These are phyloP conservation scores for Apiotrichum mycotoxinovorans DNA, from an alignment of 1,284 basidiomycete genomes.

Conservation along the genomic window DNA sequence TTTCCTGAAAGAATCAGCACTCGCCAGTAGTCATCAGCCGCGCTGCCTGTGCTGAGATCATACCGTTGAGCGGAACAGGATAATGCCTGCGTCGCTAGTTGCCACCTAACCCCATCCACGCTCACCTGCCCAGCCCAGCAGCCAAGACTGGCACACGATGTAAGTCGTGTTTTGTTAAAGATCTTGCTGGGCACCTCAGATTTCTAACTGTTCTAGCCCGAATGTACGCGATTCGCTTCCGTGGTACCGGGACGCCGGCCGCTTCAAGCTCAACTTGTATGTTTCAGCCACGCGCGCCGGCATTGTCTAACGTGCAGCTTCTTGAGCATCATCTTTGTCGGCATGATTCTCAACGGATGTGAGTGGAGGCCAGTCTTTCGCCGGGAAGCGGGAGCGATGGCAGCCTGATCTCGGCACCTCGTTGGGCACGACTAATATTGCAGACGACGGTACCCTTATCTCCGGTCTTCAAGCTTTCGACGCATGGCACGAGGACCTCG, in stretches of 20 bases:
- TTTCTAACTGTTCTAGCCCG: conserved; percentile 24
- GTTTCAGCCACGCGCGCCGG: conserved; percentile 7
- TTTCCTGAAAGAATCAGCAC: background rate
- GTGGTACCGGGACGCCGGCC: conserved; percentile 48
- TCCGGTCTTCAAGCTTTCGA: conserved; percentile 48
- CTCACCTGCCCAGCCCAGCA: conserved; percentile 27
- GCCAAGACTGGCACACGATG: conserved; percentile 45
- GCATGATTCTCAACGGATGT: conserved; percentile 51
- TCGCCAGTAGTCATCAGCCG: background rate
- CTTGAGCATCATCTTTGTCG: conserved; percentile 50
- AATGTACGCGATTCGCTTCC: conserved; percentile 43
- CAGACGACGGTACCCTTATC: conserved; percentile 50
- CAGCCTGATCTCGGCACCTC: background rate
- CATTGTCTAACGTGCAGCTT: conserved; percentile 32
- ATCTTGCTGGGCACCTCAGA: conserved; percentile 2
- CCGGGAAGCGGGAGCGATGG: no score
- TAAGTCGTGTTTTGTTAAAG: conserved; percentile 27
- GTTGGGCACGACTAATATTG: background rate
- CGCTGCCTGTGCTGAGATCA: conserved; percentile 50
- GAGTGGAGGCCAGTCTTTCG: conserved; percentile 14
- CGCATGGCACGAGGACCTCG: conserved; percentile 47
- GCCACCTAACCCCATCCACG: conserved; percentile 27
- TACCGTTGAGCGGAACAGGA: conserved; percentile 53
- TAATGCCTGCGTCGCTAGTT: conserved; percentile 53
- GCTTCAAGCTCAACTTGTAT: conserved; percentile 51